Base-by-base conservation (phyloP, 2,329 filamentous ascomycete genomes). In the Xylariaceae sp. region DNA sequence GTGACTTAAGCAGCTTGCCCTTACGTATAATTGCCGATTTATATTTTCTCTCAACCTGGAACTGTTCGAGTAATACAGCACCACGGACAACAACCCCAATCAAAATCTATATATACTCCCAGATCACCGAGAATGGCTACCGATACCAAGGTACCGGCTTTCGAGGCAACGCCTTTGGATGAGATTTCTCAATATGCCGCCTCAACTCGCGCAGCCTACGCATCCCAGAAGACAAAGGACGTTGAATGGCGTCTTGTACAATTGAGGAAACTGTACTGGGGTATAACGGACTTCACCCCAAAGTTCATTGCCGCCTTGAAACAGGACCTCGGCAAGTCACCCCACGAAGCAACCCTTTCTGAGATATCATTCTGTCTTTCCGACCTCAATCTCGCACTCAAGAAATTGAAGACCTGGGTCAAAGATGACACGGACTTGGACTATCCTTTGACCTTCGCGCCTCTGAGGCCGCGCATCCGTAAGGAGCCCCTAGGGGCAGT, bases 191-290 rank as follows among this genome's bases (percentile, higher is more conserved):
- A 73, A 58, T 82, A 83, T 37, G 83, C 87, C 70, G 79, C 83
- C 54, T 82, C 78, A 6, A 77, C 89, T 39, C 87, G 87, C 69
- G 76, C 80, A 48, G 86, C 88, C n/a, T 98, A 91, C 76, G 82
- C 83, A 66, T 83, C 90, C 16, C 87, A 92, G 73, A 90, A 88
- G 77, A 97, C 93, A 39, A 92, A 92, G 71, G 83, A 91, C 52
- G 72, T 97, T 59, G 84, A 91, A 69, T 98, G 89, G 78, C 87
- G 95, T 62, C 80, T 93, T 62, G 82, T 86, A 52, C 95, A 98
- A 81, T 86, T 99, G 60, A 89, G 93, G 67, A 94, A 92, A 82
- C 87, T 98, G 54, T 98, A 96, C 80, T 98, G 95, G 95, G 92
- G 85, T 6, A 74, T 97, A 65, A 87, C 87, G 64, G 94, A 98